Evolutionary conservation across 1,284 basidiomycete genomes (phyloP).

Genomic region (Ganoderma sinense): DNA sequence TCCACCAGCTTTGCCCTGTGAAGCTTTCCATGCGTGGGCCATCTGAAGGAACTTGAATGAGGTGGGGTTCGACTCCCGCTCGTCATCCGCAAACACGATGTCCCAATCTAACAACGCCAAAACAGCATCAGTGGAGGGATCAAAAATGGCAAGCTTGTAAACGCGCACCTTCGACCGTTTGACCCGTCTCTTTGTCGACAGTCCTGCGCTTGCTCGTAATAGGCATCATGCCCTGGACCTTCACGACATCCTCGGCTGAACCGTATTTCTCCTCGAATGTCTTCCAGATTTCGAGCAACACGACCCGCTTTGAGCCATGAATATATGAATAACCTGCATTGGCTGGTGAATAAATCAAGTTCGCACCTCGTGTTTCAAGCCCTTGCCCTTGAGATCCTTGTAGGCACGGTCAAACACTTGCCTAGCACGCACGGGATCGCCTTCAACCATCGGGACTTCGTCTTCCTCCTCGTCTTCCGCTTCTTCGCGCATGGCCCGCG

Average conservation of each 20-base stretch:
- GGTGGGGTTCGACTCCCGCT: constrained; percentile 89
- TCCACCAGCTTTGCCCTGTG: constrained; percentile 46
- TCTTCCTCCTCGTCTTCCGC: constrained; percentile 65
- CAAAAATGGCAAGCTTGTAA: background rate
- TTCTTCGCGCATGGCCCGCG: constrained; percentile 74
- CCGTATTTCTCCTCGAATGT: constrained; percentile 87
- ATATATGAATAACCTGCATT: background rate
- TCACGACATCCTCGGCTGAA: constrained; percentile 68
- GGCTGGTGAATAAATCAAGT: constrained; percentile 14
- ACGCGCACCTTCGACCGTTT: constrained; percentile 83
- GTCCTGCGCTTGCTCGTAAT: constrained; percentile 87
- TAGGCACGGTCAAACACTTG: constrained; percentile 87
- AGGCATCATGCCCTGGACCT: constrained; percentile 91
- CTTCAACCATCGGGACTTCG: constrained; percentile 36
- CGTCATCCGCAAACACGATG: constrained; percentile 94
- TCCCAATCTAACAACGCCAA: constrained; percentile 86
- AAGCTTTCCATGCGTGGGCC: constrained; percentile 86
- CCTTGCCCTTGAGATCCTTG: constrained; percentile 81
- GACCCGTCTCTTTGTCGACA: constrained; percentile 84
- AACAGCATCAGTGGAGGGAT: constrained; percentile 1
- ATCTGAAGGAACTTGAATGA: constrained; percentile 94
- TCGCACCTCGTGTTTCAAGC: constrained; percentile 86
- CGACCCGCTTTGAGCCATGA: constrained; percentile 68
- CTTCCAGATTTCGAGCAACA: constrained; percentile 94
- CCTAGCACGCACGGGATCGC: constrained; percentile 71